Evolutionary conservation across 768 basidiomycete species (phyloP).

Genomic region (Tubosaeta sp.): DNA sequence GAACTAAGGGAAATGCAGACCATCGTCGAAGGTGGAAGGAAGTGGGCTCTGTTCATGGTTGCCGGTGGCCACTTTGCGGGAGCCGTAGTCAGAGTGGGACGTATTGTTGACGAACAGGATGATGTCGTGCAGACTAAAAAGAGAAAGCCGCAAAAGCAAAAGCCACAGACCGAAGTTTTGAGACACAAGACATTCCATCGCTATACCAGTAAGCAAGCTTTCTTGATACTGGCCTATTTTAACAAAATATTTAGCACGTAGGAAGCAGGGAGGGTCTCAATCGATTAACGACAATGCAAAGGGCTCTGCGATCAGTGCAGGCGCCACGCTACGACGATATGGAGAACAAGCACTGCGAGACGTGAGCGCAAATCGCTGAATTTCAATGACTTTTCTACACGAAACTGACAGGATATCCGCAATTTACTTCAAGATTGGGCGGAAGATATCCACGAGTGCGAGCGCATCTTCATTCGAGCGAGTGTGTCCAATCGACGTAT

Average conservation of each 20-base stretch:
- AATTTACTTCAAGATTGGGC: slow-evolving; percentile 79
- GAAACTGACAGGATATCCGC: slow-evolving; percentile 70
- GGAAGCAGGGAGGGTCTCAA: slow-evolving; percentile 97
- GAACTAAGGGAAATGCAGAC: slow-evolving; percentile 67
- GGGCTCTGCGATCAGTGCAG: slow-evolving; percentile 89
- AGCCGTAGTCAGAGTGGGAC: slow-evolving; percentile 71
- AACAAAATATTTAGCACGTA: slow-evolving; percentile 61
- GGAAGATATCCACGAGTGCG: slow-evolving; percentile 81
- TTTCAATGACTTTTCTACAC: background rate
- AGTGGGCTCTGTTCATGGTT: slow-evolving; percentile 94
- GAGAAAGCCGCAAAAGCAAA: slow-evolving; percentile 60
- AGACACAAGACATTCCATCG: slow-evolving; percentile 96
- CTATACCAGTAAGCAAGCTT: slow-evolving; percentile 78
- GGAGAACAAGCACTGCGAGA: slow-evolving; percentile 92
- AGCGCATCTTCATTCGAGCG: slow-evolving; percentile 89
- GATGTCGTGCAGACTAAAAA: slow-evolving; percentile 39
- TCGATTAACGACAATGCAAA: slow-evolving; percentile 89
- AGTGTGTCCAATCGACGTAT: slow-evolving; percentile 83
- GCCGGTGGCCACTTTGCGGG: slow-evolving; percentile 99
- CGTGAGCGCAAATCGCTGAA: slow-evolving; percentile 40
- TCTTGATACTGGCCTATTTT: slow-evolving; percentile 1
- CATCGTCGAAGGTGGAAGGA: slow-evolving; percentile 51
- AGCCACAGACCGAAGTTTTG: slow-evolving; percentile 76
- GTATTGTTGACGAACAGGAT: slow-evolving; percentile 41
- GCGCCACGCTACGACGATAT: slow-evolving; percentile 89